Percentiles rank a stretch among this genome's conserved stretches.
Conservation (phyloP, 2,329 filamentous ascomycete species). For the Xylariaceae sp. region DNA sequence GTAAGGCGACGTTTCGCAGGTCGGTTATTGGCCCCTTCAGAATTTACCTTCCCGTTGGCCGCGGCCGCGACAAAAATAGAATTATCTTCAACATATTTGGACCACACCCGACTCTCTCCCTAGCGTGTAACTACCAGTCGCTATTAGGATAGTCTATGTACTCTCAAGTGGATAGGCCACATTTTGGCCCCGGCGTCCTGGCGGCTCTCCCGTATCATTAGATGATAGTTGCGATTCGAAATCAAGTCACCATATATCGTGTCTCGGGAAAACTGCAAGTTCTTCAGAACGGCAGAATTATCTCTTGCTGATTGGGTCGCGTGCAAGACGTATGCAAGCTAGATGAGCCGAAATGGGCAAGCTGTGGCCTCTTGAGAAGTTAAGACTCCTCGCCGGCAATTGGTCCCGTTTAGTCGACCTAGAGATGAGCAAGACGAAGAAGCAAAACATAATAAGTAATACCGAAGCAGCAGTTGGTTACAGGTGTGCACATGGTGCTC, state of each 20-base stretch:
- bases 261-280: conserved; percentile 11
- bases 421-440: neutral
- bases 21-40: conserved; percentile 30
- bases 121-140: too few species aligned
- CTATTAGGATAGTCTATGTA: too few species aligned
- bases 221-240: neutral
- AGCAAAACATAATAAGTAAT: too few species aligned
- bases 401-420: neutral
- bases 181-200: conserved; percentile 7
- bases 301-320: conserved; percentile 17
- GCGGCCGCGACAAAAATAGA: conserved; percentile 32
- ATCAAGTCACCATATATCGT: neutral
- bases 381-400: neutral
- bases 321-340: conserved; percentile 11
- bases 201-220: conserved; percentile 13
- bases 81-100: conserved; percentile 20
- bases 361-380: conserved; percentile 13
- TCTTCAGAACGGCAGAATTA: conserved; percentile 16
- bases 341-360: conserved; percentile 9
- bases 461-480: too few species aligned
- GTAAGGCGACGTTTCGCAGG: conserved; percentile 20
- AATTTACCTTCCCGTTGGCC: conserved; percentile 23
- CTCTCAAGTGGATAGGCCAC: conserved; percentile 12
- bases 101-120: conserved; percentile 13
- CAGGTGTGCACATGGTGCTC: neutral